Base-by-base conservation (phyloP, 352 stramenopile genomes). In the Pythium grandisporangium region DNA sequence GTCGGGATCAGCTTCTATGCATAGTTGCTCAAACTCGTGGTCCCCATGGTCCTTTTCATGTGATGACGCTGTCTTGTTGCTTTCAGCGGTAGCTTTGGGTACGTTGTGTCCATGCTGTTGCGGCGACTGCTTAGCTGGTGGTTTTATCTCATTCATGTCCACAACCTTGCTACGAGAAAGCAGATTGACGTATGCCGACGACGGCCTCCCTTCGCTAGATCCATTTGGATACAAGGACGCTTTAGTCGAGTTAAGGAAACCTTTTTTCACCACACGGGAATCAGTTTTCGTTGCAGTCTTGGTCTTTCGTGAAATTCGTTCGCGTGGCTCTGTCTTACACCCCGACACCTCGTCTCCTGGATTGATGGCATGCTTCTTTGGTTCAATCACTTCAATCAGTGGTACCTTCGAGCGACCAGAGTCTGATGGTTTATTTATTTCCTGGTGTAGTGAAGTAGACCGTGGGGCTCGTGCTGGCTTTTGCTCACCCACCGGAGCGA, bases 21-120 rank as follows among this genome's bases (percentile, higher is more conserved):
- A 93, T 5, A 93, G 62, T 42, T 85, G 70, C 20, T 91, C 73
- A 39, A 93, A 93, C 30, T 88, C 67, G 27, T 71, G 65, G 48
- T 90, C 75, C 0, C 66, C 70, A 30, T 71, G 58, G 41, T 87
- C 71, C 20, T 63, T 37, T 55, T 85, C 73, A n/a, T n/a, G n/a
- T n/a, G n/a, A n/a, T n/a, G n/a, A n/a, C n/a, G n/a, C n/a, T n/a
- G n/a, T n/a, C n/a, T n/a, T n/a, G n/a, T n/a, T n/a, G n/a, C n/a
- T n/a, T 30, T 47, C 36, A 1, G 33, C 6, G n/a, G 24, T 44
- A 44, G 11, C n/a, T n/a, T n/a, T n/a, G n/a, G n/a, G n/a, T n/a
- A 16, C 53, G 46, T 6, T 12, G 12, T 30, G 13, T 45, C 50
- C 23, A 13, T 38, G 37, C 22, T 55, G 34, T 19, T 66, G 48